Percentiles rank a stretch among this genome's conserved stretches.
These are phyloP conservation scores for Aureobasidium sp. DNA, from an alignment of 2,329 filamentous ascomycete species.

Conservation along the genomic window DNA sequence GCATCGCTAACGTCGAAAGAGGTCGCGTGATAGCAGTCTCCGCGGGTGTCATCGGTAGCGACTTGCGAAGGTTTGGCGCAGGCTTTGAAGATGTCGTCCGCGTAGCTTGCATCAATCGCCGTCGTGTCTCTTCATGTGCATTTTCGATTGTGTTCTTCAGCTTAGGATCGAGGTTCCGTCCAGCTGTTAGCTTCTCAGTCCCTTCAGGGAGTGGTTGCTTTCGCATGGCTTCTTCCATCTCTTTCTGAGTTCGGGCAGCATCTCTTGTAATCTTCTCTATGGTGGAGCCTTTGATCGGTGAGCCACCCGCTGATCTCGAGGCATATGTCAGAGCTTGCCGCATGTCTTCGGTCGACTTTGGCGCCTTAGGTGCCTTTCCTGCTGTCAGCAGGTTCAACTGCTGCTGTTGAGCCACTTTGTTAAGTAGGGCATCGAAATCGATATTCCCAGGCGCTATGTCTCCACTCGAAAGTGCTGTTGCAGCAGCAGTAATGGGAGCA, in stretches of 20 bases:
- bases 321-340: slow-evolving; percentile 24
- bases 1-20: slow-evolving; percentile 28
- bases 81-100: slow-evolving; percentile 15
- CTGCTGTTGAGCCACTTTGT: slow-evolving; percentile 29
- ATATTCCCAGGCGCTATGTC: slow-evolving; percentile 32
- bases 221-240: slow-evolving; percentile 19
- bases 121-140: slow-evolving; percentile 19
- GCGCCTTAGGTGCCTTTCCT: slow-evolving; percentile 22
- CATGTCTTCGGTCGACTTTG: slow-evolving; percentile 26
- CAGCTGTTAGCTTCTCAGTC: slow-evolving; percentile 19
- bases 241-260: slow-evolving; percentile 16
- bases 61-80: slow-evolving; percentile 21
- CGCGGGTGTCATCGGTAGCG: slow-evolving; percentile 28
- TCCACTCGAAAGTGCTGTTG: slow-evolving; percentile 40
- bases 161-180: slow-evolving; percentile 18
- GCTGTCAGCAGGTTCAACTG: slow-evolving; percentile 25
- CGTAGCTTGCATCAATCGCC: slow-evolving; percentile 21
- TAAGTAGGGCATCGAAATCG: slow-evolving; percentile 30
- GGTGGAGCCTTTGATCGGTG: background rate
- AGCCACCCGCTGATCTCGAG: slow-evolving; percentile 20
- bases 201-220: slow-evolving; percentile 18
- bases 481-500: slow-evolving; percentile 44
- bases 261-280: slow-evolving; percentile 13
- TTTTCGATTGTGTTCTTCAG: slow-evolving; percentile 13
- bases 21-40: slow-evolving; percentile 30